Conservation (phyloP, 2,329 filamentous ascomycete species). For the Paraphaeosphaeria minitans region DNA sequence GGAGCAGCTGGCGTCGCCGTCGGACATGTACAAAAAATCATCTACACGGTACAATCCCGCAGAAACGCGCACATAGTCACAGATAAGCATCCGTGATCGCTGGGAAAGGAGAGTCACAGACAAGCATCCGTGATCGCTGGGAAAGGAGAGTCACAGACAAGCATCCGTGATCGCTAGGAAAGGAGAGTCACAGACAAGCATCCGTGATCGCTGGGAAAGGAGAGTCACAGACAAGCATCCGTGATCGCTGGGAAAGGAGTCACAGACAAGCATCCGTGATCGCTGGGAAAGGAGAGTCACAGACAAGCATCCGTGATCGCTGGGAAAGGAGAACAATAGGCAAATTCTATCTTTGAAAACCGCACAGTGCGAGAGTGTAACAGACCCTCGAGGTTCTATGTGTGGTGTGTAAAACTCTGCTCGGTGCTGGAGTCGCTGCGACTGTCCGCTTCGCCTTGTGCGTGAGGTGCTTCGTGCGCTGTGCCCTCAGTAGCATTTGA, state of each 20-base stretch:
- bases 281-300: too few species aligned
- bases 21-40: constrained; percentile 6
- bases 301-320: background rate
- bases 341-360: background rate
- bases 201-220: too few species aligned
- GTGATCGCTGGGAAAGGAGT: background rate
- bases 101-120: too few species aligned
- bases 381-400: background rate
- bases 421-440: constrained; percentile 3
- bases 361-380: constrained; percentile 6
- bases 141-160: background rate
- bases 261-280: too few species aligned
- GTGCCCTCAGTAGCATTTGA: constrained; percentile 32
- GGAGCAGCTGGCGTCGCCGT: background rate
- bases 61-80: background rate
- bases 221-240: background rate
- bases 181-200: background rate
- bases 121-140: background rate
- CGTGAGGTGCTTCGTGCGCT: constrained; percentile 26
- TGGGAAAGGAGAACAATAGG: background rate
- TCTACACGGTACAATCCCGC: background rate
- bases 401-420: constrained; percentile 11
- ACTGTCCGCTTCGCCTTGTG: constrained; percentile 11
- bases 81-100: too few species aligned
- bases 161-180: too few species aligned